Percentiles rank a stretch among this genome's conserved stretches.
phyloP scores from a whole-genome alignment of 768 basidiomycete species.

The Exsudoporus frostii region DNA sequence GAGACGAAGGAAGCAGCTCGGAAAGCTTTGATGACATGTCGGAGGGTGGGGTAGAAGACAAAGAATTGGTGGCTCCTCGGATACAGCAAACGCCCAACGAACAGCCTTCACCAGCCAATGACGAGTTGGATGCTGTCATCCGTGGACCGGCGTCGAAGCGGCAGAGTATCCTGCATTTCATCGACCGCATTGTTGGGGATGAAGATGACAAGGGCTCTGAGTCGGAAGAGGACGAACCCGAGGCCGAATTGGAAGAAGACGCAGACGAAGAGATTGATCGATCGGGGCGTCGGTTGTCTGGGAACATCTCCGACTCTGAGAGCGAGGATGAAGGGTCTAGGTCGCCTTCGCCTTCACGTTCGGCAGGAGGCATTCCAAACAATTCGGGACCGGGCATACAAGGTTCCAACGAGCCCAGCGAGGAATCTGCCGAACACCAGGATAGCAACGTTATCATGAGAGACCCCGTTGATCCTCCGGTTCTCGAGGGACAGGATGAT shows the following conservation, averaged over 20 bases:
- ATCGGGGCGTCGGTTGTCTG: constrained; percentile 32
- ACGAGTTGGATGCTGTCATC: constrained; percentile 41
- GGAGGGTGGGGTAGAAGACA: constrained; percentile 17
- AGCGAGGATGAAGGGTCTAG: constrained; percentile 32
- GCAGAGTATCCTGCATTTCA: constrained; percentile 20
- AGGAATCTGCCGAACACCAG: background rate
- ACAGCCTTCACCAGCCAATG: constrained; percentile 7
- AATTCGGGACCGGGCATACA: constrained; percentile 29
- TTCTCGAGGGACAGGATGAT: background rate
- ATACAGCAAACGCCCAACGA: background rate
- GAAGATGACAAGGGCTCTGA: constrained; percentile 34
- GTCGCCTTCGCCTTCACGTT: constrained; percentile 16
- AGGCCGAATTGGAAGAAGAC: constrained; percentile 42
- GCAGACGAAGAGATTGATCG: constrained; percentile 32
- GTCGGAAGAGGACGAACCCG: constrained; percentile 41
- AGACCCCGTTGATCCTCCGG: background rate
- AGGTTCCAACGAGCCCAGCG: background rate
- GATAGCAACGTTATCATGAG: constrained; percentile 7
- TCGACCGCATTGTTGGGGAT: constrained; percentile 29
- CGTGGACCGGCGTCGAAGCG: constrained; percentile 36
- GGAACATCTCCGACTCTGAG: constrained; percentile 34
- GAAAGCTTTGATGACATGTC: constrained; percentile 32
- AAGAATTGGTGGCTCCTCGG: background rate
- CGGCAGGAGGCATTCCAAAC: constrained; percentile 33
- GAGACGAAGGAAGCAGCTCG: constrained; percentile 40